Conservation (phyloP, 2,329 filamentous ascomycete species). For the Macroventuria anomochaeta region DNA sequence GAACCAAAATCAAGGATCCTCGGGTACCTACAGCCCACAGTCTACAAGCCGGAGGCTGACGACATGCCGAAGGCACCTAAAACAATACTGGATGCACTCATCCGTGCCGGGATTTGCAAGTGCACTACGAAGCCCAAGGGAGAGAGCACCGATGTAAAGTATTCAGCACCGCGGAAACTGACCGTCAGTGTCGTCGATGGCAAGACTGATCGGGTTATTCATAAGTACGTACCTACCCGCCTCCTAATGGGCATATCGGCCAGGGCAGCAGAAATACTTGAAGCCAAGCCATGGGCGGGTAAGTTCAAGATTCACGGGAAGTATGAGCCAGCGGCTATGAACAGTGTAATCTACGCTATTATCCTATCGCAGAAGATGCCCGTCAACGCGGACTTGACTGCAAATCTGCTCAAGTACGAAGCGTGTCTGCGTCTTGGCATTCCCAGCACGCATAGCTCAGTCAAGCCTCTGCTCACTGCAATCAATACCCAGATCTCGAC, state of each 20-base stretch:
- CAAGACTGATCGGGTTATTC: background rate
- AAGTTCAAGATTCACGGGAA: conserved; percentile 1
- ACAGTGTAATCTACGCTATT: background rate
- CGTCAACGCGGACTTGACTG: background rate
- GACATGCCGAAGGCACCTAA: background rate
- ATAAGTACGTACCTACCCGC: background rate
- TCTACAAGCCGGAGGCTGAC: background rate
- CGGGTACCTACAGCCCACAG: background rate
- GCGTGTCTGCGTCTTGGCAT: conserved; percentile 4
- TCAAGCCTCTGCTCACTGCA: background rate
- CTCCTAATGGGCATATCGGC: background rate
- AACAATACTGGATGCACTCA: background rate
- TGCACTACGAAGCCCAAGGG: background rate
- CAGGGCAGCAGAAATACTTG: background rate
- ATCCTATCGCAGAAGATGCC: background rate
- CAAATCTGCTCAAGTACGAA: conserved; percentile 5
- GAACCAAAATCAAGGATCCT: background rate
- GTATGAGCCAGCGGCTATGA: background rate
- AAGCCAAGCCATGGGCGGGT: background rate
- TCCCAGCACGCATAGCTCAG: background rate
- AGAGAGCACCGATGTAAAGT: background rate
- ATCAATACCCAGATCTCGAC: background rate
- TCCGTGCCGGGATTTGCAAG: background rate
- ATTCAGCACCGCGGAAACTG: background rate
- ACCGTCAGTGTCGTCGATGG: conserved; percentile 2